Base-by-base conservation (phyloP, 2,329 filamentous ascomycete genomes). In the Pseudocercospora fuligena region DNA sequence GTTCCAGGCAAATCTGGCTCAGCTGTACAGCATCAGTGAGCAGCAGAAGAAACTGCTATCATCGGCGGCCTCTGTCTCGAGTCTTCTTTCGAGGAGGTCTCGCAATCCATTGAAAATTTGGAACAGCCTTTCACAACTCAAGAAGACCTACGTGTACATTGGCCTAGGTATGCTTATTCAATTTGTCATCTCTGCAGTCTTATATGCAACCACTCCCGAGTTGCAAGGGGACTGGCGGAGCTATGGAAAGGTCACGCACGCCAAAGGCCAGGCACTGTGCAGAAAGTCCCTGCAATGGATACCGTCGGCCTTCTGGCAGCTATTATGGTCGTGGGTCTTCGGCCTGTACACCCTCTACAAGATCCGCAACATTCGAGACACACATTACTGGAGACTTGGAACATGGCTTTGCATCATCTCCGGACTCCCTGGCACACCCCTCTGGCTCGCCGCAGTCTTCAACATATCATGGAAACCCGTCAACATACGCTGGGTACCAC, bases 381-480 rank as follows among this genome's bases (percentile, higher is more conserved):
- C 88, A 6, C 87, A 90, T 72, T 86, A 88, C 64, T 91, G 89
- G 89, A 82, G 88, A 11, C 73, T 85, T 5, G 89, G 90, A 74
- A 91, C 88, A 33, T 85, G 88, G 47, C 75, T 82, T 46, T 82
- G 82, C 62, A 78, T 83, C 60, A 64, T 85, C 62, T 79, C 81
- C 49, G 80, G 79, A 78, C 82, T 91, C 21, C 88, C 86, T 63
- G 88, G 88, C 23, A 86, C 88, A 8, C 89, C 89, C 0, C 84
- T 91, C 80, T 91, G 89, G 89, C 83, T 91, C 43, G 78, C 79
- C 47, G 81, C 79, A 40, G 77, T 89, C 25, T 89, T 87, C 63
- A 78, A 88, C 14, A 83, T 86, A 65, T 81, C 82, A 2, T 83
- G 86, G 64, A 73, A 71, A 60, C 69, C 69, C 2, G 70, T 74